phyloP scores from a whole-genome alignment of 1,139 yeast species.

The Wickerhamiella infanticola region DNA sequence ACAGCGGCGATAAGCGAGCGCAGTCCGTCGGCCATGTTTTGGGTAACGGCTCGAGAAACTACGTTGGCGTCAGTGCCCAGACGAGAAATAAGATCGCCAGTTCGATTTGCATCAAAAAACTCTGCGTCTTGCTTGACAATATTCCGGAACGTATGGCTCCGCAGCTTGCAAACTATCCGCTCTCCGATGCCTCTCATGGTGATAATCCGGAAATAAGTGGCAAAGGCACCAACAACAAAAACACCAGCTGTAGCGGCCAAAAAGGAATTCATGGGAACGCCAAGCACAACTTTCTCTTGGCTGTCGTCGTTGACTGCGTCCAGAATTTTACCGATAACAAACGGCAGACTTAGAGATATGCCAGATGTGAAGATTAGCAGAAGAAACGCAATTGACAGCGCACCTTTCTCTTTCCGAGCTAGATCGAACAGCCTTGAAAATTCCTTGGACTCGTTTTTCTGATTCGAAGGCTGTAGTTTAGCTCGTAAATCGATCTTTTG shows the following conservation, averaged over 20 bases:
- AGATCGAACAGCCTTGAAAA: conserved; percentile 34
- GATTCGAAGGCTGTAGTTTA: conserved; percentile 18
- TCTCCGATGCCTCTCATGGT: conserved; percentile 70
- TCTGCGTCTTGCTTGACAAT: conserved; percentile 79
- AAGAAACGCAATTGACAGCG: conserved; percentile 42
- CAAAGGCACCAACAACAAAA: conserved; percentile 51
- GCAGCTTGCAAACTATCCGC: conserved; percentile 63
- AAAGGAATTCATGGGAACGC: conserved; percentile 34
- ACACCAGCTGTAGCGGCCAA: conserved; percentile 36
- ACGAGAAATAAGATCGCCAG: conserved; percentile 84
- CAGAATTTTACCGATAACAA: conserved; percentile 58
- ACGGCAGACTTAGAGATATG: conserved; percentile 63
- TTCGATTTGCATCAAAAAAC: conserved; percentile 82
- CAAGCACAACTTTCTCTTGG: conserved; percentile 31
- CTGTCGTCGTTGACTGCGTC: conserved; percentile 37
- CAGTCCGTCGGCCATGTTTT: conserved; percentile 81
- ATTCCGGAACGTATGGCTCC: conserved; percentile 61
- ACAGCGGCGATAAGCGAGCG: conserved; percentile 65
- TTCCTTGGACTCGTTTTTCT: conserved; percentile 23
- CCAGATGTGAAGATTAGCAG: conserved; percentile 44
- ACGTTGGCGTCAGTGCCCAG: conserved; percentile 81
- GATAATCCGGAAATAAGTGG: conserved; percentile 70
- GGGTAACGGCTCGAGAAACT: conserved; percentile 75
- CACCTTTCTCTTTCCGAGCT: conserved; percentile 35
- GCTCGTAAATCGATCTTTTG: conserved; percentile 23